These are phyloP conservation scores for Zoysia pacifica DNA, from an alignment of 176 grass and related monocot genomes.

Conservation along the genomic window DNA sequence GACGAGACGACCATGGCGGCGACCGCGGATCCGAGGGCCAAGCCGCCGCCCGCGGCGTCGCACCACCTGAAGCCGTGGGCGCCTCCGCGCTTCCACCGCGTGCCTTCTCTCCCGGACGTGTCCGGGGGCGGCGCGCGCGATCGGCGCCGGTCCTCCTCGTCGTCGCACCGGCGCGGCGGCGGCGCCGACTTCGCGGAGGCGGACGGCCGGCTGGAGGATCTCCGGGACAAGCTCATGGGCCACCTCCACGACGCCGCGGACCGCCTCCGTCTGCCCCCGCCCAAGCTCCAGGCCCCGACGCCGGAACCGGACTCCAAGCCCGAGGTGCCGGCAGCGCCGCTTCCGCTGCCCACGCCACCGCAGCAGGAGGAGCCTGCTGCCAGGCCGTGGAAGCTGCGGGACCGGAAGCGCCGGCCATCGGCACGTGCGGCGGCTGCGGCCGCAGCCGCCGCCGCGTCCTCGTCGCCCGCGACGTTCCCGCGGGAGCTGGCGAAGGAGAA, in stretches of 20 bases:
- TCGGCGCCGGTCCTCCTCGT: constrained; percentile 43
- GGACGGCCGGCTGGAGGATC: constrained; percentile 49
- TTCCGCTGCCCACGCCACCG: background rate
- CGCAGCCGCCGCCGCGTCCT: too few species aligned
- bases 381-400: constrained; percentile 82
- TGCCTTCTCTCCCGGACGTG: constrained; percentile 33
- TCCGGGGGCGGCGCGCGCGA: constrained; percentile 28
- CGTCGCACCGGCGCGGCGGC: constrained; percentile 24
- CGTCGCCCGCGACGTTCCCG: constrained; percentile 3
- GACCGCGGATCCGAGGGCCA: constrained; percentile 66
- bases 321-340: background rate
- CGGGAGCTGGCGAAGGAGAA: constrained; percentile 18
- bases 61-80: constrained; percentile 51
- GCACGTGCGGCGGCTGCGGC: constrained; percentile 17
- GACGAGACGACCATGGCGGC: constrained; percentile 55
- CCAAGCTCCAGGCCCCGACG: background rate
- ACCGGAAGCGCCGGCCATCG: constrained; percentile 53
- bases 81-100: constrained; percentile 32
- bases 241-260: constrained; percentile 57
- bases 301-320: too few species aligned
- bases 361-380: background rate
- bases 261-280: constrained; percentile 34
- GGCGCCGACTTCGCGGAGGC: background rate
- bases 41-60: constrained; percentile 25
- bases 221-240: constrained; percentile 69